Evolutionary conservation across 2,329 filamentous ascomycete genomes (phyloP), one percentile per base, ranked within the genome.

Genomic region (Arthrobotrys sphaeroides): DNA sequence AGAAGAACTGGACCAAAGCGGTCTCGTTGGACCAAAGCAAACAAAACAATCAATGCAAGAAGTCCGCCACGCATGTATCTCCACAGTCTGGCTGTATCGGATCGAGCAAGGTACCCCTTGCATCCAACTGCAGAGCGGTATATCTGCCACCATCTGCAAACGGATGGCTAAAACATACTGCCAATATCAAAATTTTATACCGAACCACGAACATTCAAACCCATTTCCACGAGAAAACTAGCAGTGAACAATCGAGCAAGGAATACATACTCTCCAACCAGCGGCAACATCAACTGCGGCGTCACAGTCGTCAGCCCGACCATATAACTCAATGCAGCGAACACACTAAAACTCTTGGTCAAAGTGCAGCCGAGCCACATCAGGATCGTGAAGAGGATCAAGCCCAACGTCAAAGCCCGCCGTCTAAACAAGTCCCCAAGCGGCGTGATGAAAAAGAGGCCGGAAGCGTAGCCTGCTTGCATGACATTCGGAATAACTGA

Each of bases 261-360:
- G n/a, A n/a, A n/a, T 24, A 77, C 77, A 60, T 66, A 78, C 77
- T 94, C 91, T 1, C 91, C 90, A 0, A 94, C 91, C 0, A 95
- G 84, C 0, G 92, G 92, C 13, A 95, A 88, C 90, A 95, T 92
- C 65, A 90, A 83, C 81, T 90, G 89, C 10, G 91, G 92, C 2
- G 92, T 94, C 1, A 94, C 91, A 0, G 91, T 95, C 1, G 90
- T 90, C n/a, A 91, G 83, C n/a, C 90, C 89, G 9, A 88, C 88
- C 64, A 94, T 83, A 82, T 91, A 94, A 3, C 90, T 92, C 16
- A 94, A 84, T 0, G 85, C 88, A 0, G 88, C 85, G 81, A 95
- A 94, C 5, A 86, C 85, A 0, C 83, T 80, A 78, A 93, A 90
- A 1, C 86, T 86, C 1, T 83, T 83, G 0, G 91, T 94, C 0